Conservation (phyloP, 179 eudicot species). For the Carnegiea gigantea region DNA sequence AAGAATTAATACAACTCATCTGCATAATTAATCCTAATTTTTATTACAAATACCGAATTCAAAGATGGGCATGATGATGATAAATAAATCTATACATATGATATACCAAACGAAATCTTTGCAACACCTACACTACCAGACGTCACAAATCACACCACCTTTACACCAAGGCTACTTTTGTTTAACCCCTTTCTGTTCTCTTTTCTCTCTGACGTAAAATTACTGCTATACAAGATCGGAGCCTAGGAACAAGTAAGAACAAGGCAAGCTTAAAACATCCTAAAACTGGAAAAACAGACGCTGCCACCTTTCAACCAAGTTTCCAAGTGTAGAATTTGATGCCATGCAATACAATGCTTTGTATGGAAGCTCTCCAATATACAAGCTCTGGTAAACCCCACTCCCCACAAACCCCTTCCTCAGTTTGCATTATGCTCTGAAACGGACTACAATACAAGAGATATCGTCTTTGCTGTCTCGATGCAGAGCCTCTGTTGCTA, state of each 20-base stretch:
- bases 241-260: slow-evolving; percentile 10
- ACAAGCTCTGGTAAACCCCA: background rate
- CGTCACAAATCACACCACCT: slow-evolving; percentile 33
- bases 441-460: slow-evolving; percentile 53
- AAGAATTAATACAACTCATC: background rate
- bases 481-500: slow-evolving; percentile 38
- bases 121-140: background rate
- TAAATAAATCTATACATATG: slow-evolving; percentile 15
- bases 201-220: no score
- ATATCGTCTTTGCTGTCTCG: slow-evolving; percentile 56
- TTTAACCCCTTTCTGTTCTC: background rate
- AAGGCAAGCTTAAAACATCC: slow-evolving; percentile 10
- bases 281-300: slow-evolving; percentile 8
- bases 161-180: slow-evolving; percentile 5
- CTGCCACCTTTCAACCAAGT: background rate
- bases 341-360: background rate
- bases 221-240: slow-evolving; percentile 16
- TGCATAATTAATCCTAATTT: background rate
- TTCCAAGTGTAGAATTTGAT: background rate
- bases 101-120: slow-evolving; percentile 19
- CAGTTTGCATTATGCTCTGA: slow-evolving; percentile 18
- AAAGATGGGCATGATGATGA: background rate
- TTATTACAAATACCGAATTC: background rate
- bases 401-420: background rate
- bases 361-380: slow-evolving; percentile 20